Base-by-base conservation (phyloP, 2,329 filamentous ascomycete genomes). In the Aspergillus vadensis region DNA sequence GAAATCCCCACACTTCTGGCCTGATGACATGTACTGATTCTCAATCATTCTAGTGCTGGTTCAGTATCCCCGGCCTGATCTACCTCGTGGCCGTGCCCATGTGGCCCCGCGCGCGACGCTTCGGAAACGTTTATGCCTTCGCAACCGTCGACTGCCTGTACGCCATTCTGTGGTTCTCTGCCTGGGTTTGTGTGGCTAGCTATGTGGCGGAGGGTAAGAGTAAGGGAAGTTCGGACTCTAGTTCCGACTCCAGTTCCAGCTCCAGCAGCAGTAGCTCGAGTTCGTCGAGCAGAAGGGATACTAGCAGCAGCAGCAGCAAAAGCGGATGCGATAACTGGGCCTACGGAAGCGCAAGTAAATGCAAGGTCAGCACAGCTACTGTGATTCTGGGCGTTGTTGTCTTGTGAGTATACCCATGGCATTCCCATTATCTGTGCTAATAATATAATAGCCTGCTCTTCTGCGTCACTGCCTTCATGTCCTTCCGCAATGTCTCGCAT, bases 61-160 rank as follows among this genome's bases (percentile, higher is more conserved):
- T 87, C 64, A 82, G 81, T 44, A 78, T 85, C 44, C 85, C 85
- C 12, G 83, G 82, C 27, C 75, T 87, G 38, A 77, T 87, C 59
- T 88, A 87, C 71, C 82, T 86, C 57, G 79, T 82, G 49, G 85
- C 85, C 71, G 83, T 86, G 4, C 85, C 86, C 5, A 83, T 86
- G 76, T 88, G 84, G 82, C 80, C 81, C 23, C 82, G 85, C 63
- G 82, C 85, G 25, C 79, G 79, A 65, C 79, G 81, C 55, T 85
- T 88, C 68, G 82, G 83, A 59, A 86, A 86, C 66, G 82, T 83
- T 39, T 87, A 86, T 68, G 85, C 83, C 55, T 86, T 86, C 69
- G 81, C 83, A 8, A 75, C 78, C 2, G 70, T 88, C 59, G 86
- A 88, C 66, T 72, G 79, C 14, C 67, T 86, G 23, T 86, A 81